Evolutionary conservation across 2,329 filamentous ascomycete genomes (phyloP).

Genomic region (Trichoderma aggressivum): DNA sequence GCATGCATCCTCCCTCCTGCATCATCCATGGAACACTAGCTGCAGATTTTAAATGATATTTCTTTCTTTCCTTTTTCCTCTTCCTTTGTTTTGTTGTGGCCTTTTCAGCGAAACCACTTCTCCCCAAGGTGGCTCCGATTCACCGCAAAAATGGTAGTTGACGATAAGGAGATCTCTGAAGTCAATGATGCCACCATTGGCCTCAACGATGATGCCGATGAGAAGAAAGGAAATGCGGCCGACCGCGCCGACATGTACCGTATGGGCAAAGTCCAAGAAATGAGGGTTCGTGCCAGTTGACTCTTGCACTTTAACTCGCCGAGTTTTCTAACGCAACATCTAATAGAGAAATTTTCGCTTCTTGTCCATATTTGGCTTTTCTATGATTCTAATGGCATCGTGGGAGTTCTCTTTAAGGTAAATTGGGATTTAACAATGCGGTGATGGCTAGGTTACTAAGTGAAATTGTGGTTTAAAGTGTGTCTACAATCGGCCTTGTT

Average conservation of each 20-base stretch:
- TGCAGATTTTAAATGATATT: neutral
- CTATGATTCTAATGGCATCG: neutral
- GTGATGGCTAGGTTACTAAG: neutral
- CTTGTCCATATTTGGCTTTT: constrained; percentile 2
- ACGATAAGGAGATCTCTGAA: neutral
- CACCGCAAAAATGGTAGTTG: neutral
- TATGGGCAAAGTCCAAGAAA: neutral
- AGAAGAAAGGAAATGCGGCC: neutral
- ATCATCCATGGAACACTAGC: neutral
- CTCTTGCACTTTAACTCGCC: too few species aligned
- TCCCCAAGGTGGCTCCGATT: neutral
- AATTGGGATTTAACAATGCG: neutral
- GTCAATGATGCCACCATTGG: neutral
- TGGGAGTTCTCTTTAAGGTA: constrained; percentile 9
- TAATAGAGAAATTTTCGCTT: constrained; percentile 4
- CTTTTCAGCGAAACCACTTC: neutral
- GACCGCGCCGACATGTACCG: constrained; percentile 10
- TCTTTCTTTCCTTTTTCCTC: neutral
- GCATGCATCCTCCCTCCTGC: neutral
- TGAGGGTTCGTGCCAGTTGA: neutral
- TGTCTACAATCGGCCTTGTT: constrained; percentile 22
- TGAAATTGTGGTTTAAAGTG: neutral
- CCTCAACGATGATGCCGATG: neutral
- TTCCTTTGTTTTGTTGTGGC: neutral
- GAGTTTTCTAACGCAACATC: neutral